phyloP scores from a whole-genome alignment of 1,139 yeast genomes.

The Protomyces arabidopsidicola region DNA sequence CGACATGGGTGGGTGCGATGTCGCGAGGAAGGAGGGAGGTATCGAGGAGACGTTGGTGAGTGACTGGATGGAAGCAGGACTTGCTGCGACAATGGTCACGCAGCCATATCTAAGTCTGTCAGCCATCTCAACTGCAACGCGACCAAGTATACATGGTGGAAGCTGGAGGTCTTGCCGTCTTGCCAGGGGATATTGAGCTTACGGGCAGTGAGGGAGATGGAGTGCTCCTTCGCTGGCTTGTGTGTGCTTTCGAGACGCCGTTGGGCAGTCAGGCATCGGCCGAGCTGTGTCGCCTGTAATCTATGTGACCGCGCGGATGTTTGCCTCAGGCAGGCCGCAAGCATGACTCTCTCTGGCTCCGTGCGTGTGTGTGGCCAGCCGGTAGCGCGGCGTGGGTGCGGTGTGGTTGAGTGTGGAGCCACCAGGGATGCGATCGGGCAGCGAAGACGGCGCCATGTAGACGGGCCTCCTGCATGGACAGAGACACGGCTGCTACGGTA shows the following conservation, averaged over 20 bases:
- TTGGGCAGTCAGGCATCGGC: not conserved
- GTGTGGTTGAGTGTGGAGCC: too few relatives aligned
- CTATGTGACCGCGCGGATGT: not conserved
- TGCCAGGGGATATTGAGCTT: conserved; percentile 39
- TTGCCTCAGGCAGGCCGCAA: not conserved
- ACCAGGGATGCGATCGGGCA: too few relatives aligned
- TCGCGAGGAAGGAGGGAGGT: conserved; percentile 52
- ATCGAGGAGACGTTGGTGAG: conserved; percentile 62
- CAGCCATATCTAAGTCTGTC: conserved; percentile 49
- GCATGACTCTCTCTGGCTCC: not conserved
- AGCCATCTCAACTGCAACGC: not conserved
- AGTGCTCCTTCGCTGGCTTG: conserved; percentile 30
- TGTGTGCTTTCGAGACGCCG: not conserved
- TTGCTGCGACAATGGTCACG: conserved; percentile 66
- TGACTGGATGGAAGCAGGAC: conserved; percentile 55
- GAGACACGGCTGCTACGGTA: too few relatives aligned
- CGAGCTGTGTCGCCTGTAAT: not conserved
- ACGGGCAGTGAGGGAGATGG: conserved; percentile 35
- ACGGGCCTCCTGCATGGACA: too few relatives aligned
- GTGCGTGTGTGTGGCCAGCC: too few relatives aligned
- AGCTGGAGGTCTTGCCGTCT: conserved; percentile 38
- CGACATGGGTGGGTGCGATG: conserved; percentile 42
- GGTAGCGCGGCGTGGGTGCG: too few relatives aligned
- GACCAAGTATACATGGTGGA: conserved; percentile 41
- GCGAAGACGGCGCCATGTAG: too few relatives aligned